Base-by-base conservation (phyloP, 192 early-diverging fungal species). In the Rhizophagus prolifer region DNA sequence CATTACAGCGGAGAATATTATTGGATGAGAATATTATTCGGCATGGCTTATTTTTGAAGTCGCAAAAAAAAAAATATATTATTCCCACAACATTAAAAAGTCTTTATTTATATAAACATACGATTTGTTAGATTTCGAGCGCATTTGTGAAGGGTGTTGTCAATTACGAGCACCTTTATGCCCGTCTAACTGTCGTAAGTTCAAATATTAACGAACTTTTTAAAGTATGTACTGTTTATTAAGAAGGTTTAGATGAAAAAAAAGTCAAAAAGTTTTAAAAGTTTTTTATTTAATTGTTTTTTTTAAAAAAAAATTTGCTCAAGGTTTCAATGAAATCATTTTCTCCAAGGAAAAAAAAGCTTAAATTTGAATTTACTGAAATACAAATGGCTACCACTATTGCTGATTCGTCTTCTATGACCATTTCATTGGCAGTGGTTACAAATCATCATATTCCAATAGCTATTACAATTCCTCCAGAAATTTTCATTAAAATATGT, bases 401-500 rank as follows among this genome's bases (percentile, higher is more conserved):
- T 4, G 47, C 47, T 21, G 47, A 54, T 54, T 54, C 47, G 19
- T 54, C 47, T 19, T 54, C 47, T 54, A 54, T 54, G 47, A 54
- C 16, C 4, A 54, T 54, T 54, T 54, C 47, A 21, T 5, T 19
- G 3, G 47, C 47, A 54, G 47, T n/a, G n/a, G n/a, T n/a, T 14
- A 5, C 47, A 19, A 54, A 54, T 54, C 47, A 54, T n/a, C 23
- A 70, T 10, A 21, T 47, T 23, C 23, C 68, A 26, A 47, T 70
- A 23, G 60, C 60, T 23, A 46, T 63, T 46, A 62, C 58, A 16
- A 76, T 76, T 50, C 63, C 75, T 23, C 75, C 75, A 38, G 75
- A 76, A 38, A 76, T 76, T 58, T 76, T 76, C 28, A 68, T 67
- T 25, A 59, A 68, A 41, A 76, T 76, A 67, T 76, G 75, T 68